Evolutionary conservation across 129 eudicot species (phyloP), one percentile per base, ranked within the genome.

Genomic region (Calendula officinalis): DNA sequence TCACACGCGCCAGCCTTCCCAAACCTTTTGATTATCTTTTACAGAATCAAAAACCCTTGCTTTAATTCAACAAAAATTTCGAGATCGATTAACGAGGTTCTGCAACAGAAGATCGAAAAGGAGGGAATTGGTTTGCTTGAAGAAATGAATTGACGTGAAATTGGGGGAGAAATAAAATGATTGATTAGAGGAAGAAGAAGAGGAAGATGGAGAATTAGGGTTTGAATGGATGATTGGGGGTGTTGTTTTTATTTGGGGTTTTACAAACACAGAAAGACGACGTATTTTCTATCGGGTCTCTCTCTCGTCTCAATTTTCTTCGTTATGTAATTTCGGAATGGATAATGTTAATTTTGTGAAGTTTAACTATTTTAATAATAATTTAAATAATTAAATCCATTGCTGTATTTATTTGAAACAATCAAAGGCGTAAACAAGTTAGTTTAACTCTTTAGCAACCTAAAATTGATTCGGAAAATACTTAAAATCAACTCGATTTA

Each of bases 1-100:
- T 55, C 10, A 67, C 70, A 61, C 67, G 70, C 83, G 82, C 90
- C 94, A 82, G 90, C 77, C 83, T 85, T 86, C 62, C 66, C 4
- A 34, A 7, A 59, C 42, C 47, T 47, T 53, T 36, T 16, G 63
- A 71, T 51, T 72, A 34, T 5, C 48, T 5, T 62, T 39, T 15
- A 41, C 3, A 7, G 39, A 50, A 64, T 69, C 68, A 42, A 73
- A 62, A 68, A 66, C 47, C 68, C 67, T 40, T 38, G 4, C 33
- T 33, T 44, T 7, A 53, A 22, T 22, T 22, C 30, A 22, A 22
- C 30, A 22, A 14, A 52, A 63, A 69, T 56, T 44, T 30, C 10
- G 42, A 69, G 55, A 44, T 46, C 49, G 66, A 57, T 57, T 34
- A 5, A 43, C 36, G 33, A 56, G 73, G 45, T 56, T 34, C 55